Conservation (phyloP, 2,329 filamentous ascomycete genomes). For the Fusarium miscanthi region DNA sequence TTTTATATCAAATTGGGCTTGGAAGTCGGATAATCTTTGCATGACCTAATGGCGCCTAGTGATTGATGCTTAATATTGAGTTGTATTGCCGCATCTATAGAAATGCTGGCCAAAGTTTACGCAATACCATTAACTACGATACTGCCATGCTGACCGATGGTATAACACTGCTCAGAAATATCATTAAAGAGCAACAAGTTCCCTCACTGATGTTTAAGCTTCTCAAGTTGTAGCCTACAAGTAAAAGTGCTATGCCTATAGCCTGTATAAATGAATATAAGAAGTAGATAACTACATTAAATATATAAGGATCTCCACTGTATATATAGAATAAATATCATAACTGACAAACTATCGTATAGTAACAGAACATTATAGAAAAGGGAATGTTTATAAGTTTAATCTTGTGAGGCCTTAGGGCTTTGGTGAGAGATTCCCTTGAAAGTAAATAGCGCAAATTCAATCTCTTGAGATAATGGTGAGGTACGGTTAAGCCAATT, state of each 20-base stretch:
- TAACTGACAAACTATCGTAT: too few species aligned
- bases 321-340: too few species aligned
- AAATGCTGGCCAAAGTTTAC: not conserved
- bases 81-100: not conserved
- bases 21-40: too few species aligned
- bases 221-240: not conserved
- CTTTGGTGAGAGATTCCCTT: too few species aligned
- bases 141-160: not conserved
- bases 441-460: too few species aligned
- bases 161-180: not conserved
- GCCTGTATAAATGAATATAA: not conserved
- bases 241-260: not conserved
- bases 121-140: not conserved
- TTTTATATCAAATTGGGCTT: fast-evolving
- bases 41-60: not conserved
- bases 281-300: too few species aligned
- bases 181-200: not conserved
- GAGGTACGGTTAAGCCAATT: too few species aligned
- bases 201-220: not conserved
- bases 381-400: too few species aligned
- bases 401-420: too few species aligned
- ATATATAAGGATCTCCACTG: too few species aligned
- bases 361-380: too few species aligned
- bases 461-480: too few species aligned
- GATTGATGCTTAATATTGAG: not conserved